Evolutionary conservation across 1,284 basidiomycete species (phyloP), one percentile per base, ranked within the genome.

Genomic region (Omphalotus olearius): DNA sequence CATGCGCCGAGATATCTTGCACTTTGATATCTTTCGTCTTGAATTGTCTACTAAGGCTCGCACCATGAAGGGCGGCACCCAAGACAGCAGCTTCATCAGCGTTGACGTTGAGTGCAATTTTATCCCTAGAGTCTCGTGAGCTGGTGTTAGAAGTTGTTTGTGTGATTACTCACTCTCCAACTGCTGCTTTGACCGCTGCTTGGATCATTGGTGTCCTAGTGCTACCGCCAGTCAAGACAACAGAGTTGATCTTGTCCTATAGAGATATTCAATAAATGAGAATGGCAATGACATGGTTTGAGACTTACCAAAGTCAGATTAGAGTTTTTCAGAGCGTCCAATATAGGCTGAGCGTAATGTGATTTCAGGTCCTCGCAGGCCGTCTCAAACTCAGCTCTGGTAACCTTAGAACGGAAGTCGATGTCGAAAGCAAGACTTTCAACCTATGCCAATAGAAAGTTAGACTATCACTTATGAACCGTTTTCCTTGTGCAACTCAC

Each of bases 51-150:
- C 89, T 93, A 45, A 95, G 79, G 28, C 82, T 80, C 3, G 97
- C 97, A 18, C 94, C 97, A 60, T 97, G 88, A 50, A 98, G 85
- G 2, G 91, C 97, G 4, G 96, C 95, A 44, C 83, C 79, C 48
- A 99, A 82, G 13, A 98, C 96, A 10, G 91, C 90, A 0, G 94
- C 93, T 74, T 99, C 96, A 66, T 99, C 97, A 0, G 96, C 89
- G 65, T 99, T 99, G 51, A 99, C 92, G 61, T 98, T 98, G 62
- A 89, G 79, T 6, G 93, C 91, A 57, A 97, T 88, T 65, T 89
- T 90, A 52, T 83, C 79, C 43, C 83, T 87, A 57, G 2, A 53
- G 7, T 9, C 41, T 3, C 23, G 23, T 23, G 23, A 23, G 23
- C 23, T 25, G 13, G 13, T 13, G 30, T 5, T 25, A 51, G 3